A percentile compares a stretch with the other conserved stretches of the same genome.
Conservation (phyloP, 352 stramenopile species). For the Pythium monospermum region DNA sequence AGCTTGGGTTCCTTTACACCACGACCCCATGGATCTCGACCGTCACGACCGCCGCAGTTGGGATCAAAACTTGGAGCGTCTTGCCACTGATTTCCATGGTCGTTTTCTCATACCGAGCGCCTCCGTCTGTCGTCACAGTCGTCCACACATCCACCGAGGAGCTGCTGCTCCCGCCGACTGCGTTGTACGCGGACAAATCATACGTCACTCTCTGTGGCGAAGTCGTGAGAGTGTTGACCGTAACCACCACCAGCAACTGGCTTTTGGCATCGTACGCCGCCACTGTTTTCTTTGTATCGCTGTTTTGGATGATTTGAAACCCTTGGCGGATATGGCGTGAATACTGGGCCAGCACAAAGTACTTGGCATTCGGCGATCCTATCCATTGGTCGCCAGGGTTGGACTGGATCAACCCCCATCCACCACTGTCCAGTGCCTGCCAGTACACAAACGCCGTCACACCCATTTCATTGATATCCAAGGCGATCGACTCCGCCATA, state of each 20-base stretch:
- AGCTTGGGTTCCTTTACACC: too few relatives aligned
- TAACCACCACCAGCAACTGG: conserved; percentile 39
- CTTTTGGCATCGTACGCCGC: conserved; percentile 33
- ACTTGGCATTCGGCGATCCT: conserved; percentile 37
- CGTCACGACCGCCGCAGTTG: conserved; percentile 36
- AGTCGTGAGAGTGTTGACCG: conserved; percentile 32
- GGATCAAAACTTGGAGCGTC: conserved; percentile 26
- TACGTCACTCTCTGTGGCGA: conserved; percentile 28
- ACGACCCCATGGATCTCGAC: conserved; percentile 31
- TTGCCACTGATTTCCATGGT: conserved; percentile 24
- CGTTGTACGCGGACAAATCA: conserved; percentile 32
- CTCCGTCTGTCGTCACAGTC: conserved; percentile 36
- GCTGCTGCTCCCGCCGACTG: too few relatives aligned
- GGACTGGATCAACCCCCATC: conserved; percentile 51
- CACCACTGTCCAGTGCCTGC: conserved; percentile 45
- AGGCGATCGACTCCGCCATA: conserved; percentile 41
- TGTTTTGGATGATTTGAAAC: conserved; percentile 42
- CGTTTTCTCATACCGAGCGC: conserved; percentile 28
- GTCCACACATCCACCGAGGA: too few relatives aligned
- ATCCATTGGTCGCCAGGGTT: conserved; percentile 33
- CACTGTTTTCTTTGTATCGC: conserved; percentile 30
- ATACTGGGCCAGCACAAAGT: conserved; percentile 52
- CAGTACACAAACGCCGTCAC: conserved; percentile 64
- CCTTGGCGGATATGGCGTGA: conserved; percentile 56
- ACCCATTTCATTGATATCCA: conserved; percentile 56